phyloP scores from a whole-genome alignment of 345 rosid genomes.

The Lenwebbia sp. region DNA sequence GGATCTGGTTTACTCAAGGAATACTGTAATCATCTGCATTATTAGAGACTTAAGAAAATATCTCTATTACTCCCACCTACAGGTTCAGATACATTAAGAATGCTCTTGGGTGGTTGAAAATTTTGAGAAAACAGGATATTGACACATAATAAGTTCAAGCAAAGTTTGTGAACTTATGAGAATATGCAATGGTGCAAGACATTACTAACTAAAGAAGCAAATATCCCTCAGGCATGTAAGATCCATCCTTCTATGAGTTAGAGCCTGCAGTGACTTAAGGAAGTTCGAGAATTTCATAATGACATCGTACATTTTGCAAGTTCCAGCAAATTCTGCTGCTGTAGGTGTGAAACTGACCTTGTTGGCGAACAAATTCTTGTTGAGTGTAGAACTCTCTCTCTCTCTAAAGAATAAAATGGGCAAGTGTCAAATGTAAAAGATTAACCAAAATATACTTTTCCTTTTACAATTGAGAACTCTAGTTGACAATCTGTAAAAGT shows the following conservation, averaged over 20 bases:
- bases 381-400: not conserved
- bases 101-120: not conserved
- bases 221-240: not conserved
- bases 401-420: not conserved
- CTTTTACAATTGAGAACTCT: not conserved
- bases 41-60: not conserved
- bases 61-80: not conserved
- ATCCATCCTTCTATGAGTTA: not conserved
- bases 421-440: not conserved
- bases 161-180: not conserved
- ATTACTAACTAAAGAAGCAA: not conserved
- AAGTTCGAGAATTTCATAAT: not conserved
- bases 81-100: not conserved
- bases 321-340: not conserved
- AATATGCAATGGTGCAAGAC: not conserved
- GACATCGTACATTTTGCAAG: not conserved
- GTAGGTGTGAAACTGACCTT: not conserved
- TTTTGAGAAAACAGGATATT: not conserved
- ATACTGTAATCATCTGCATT: not conserved
- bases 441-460: not conserved
- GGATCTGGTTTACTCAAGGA: not conserved
- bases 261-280: not conserved
- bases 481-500: not conserved
- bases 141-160: not conserved
- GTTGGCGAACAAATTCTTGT: not conserved